Conservation (phyloP, 306 rosid species). For the Erythrophleum fordii region DNA sequence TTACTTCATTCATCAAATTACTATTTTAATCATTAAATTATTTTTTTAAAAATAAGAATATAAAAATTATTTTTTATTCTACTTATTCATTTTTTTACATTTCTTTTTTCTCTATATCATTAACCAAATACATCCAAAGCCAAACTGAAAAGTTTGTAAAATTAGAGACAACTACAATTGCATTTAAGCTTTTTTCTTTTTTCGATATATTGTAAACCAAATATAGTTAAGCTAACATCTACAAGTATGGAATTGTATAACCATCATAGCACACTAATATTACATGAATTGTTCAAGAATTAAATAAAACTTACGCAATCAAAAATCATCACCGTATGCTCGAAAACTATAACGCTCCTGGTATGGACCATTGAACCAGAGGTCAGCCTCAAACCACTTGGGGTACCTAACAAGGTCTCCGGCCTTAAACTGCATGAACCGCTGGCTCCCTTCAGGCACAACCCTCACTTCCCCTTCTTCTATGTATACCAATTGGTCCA, state of each 20-base stretch:
- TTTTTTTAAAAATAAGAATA: too few relatives aligned
- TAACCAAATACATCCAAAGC: too few relatives aligned
- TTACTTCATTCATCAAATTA: too few relatives aligned
- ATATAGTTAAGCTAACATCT: neutral
- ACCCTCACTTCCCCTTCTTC: constrained; percentile 97
- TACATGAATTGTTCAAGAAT: neutral
- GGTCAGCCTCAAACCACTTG: constrained; percentile 90
- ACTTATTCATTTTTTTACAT: too few relatives aligned
- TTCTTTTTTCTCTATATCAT: too few relatives aligned
- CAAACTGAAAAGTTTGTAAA: too few relatives aligned
- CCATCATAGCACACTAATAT: neutral
- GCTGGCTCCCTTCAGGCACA: constrained; percentile 84
- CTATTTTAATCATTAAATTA: too few relatives aligned
- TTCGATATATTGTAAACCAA: too few relatives aligned
- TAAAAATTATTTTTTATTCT: too few relatives aligned
- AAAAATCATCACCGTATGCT: constrained; percentile 78
- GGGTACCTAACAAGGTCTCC: constrained; percentile 91
- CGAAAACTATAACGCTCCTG: constrained; percentile 84
- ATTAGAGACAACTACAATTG: too few relatives aligned
- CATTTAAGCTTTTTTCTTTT: too few relatives aligned
- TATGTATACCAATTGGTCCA: constrained; percentile 82
- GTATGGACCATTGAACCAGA: constrained; percentile 85
- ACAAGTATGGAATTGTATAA: neutral
- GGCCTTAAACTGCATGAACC: constrained; percentile 75
- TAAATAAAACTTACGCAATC: neutral